Conservation (phyloP, 495 filamentous ascomycete species). For the Thozetella sp. region DNA sequence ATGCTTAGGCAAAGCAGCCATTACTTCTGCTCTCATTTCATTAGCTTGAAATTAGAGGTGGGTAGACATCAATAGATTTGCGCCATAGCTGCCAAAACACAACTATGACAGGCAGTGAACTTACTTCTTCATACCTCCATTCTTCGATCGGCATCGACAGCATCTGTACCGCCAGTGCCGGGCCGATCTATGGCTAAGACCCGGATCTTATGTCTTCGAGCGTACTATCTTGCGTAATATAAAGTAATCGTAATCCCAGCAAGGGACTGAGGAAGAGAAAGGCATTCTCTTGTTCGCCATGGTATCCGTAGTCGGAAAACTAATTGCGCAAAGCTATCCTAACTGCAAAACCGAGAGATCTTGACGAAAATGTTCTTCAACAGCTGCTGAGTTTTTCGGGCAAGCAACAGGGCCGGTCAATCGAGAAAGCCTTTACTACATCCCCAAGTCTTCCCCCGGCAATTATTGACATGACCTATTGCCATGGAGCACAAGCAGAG, state of each 20-base stretch:
- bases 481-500: no score
- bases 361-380: no score
- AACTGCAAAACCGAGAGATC: no score
- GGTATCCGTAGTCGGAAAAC: slow-evolving; percentile 8
- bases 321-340: background rate
- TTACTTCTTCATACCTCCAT: slow-evolving; percentile 4
- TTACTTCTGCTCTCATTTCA: background rate
- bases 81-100: background rate
- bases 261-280: slow-evolving; percentile 7
- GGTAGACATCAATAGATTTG: background rate
- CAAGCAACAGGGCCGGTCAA: no score
- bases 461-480: no score
- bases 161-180: slow-evolving; percentile 7
- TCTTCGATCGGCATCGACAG: background rate
- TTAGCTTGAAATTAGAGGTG: no score
- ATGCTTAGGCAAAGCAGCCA: slow-evolving; percentile 2
- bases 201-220: slow-evolving; percentile 3
- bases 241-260: slow-evolving; percentile 1
- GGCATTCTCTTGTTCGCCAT: slow-evolving; percentile 3
- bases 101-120: background rate
- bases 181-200: slow-evolving; percentile 4
- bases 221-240: slow-evolving; percentile 5
- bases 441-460: no score
- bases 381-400: no score
- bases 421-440: no score